Base-by-base conservation (phyloP, 78 protist species). In the Dictyostelium brefeldianum region DNA sequence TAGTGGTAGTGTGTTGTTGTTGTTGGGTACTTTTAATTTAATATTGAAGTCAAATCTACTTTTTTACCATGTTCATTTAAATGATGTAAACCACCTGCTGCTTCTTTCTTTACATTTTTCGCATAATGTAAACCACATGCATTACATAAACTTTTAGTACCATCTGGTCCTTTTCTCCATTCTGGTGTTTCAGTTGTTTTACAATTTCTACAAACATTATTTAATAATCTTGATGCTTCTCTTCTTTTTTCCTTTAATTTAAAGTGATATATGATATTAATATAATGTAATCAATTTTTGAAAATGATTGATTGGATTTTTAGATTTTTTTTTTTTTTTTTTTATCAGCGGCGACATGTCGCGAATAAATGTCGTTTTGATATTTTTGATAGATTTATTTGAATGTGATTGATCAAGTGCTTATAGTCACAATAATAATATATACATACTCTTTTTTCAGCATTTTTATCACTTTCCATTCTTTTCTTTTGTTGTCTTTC, bases 151-250 rank as follows among this genome's bases (percentile, higher is more conserved):
- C 83, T 78, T 59, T 82, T 74, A 20, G 78, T 62, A 4, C 96
- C 96, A 78, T 56, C 90, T 53, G 96, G 96, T 8, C 96, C 96
- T 53, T 89, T 80, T 74, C 96, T 70, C 96, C 96, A 92, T 84
- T 83, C 92, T 20, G 92, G 91, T 46, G 96, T 92, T 48, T 92
- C 91, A 7, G 90, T 81, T 15, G 90, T 83, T 47, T 47, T 53
- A 48, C 96, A 92, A 62, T 48, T 53, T 51, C 65, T 79, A 27
- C 94, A 90, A 18, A 87, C 83, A 64, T 87, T 87, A 41, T 87
- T 87, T 15, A 87, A 50, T 50, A 87, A 77, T 77, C 65, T 53
- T 7, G 92, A 75, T 27, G 92, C 92, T 41, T 87, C 92, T 87
- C 92, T 87, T 87, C 92, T 87, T 59, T 87, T 87, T 77, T 87